These are phyloP conservation scores for Morella rubra DNA, from an alignment of 306 rosid genomes.

Conservation along the genomic window DNA sequence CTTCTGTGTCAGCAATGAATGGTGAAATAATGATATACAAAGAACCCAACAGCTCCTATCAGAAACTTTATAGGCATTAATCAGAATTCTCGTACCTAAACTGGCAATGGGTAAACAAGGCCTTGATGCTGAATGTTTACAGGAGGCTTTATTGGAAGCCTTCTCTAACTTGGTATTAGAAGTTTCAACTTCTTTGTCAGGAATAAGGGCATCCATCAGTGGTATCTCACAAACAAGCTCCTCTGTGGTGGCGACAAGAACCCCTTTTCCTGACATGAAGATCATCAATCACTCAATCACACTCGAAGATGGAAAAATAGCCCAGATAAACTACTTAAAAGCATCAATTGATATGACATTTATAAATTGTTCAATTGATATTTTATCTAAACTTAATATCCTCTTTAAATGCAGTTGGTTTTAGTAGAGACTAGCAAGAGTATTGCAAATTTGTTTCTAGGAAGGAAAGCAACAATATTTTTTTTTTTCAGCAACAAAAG, in stretches of 20 bases:
- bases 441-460: background rate
- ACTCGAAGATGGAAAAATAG: background rate
- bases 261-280: conserved; percentile 25
- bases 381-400: background rate
- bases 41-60: background rate
- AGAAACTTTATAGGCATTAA: background rate
- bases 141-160: conserved; percentile 2
- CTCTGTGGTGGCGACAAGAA: conserved; percentile 25
- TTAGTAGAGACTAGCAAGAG: background rate
- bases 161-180: conserved; percentile 23
- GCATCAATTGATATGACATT: background rate
- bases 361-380: background rate
- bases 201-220: conserved; percentile 10
- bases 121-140: conserved; percentile 13
- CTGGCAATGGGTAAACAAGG: conserved; percentile 8
- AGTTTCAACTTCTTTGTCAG: conserved; percentile 25
- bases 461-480: background rate
- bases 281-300: conserved; percentile 2
- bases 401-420: background rate
- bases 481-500: no score
- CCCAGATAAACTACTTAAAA: background rate
- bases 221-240: conserved; percentile 13
- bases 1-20: background rate
- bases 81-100: background rate
- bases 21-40: background rate